A percentile compares a stretch with the other conserved stretches of the same genome.
Evolutionary conservation across 2,329 filamentous ascomycete species (phyloP).

Genomic region (Elsinoe arachidis): DNA sequence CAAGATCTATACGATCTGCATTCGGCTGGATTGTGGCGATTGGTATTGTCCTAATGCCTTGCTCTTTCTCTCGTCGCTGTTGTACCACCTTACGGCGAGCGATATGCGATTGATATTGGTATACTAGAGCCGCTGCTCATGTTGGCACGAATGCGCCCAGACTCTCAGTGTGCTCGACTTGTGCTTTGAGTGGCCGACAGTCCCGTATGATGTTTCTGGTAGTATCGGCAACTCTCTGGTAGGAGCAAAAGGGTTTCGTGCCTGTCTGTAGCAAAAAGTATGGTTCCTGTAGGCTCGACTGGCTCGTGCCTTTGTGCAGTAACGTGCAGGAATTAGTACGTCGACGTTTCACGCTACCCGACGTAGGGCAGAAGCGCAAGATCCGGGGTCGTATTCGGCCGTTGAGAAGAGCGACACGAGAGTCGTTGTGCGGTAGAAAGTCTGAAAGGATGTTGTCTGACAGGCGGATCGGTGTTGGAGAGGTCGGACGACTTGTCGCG

Average conservation of each 20-base stretch:
- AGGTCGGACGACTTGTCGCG: not conserved
- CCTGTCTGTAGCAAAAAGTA: not conserved
- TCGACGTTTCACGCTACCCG: conserved; percentile 9
- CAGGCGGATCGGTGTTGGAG: not conserved
- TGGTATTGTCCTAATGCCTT: not conserved
- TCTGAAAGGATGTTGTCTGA: not conserved
- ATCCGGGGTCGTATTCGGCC: conserved; percentile 1
- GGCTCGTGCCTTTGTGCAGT: conserved; percentile 5
- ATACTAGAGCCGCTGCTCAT: not conserved
- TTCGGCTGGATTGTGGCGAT: not conserved
- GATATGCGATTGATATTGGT: not conserved
- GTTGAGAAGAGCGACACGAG: not conserved
- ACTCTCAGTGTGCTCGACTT: not conserved
- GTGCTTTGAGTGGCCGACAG: not conserved
- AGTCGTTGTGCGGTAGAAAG: not conserved
- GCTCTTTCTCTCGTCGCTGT: not conserved
- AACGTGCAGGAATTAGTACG: conserved; percentile 4
- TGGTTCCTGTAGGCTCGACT: not conserved
- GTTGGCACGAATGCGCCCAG: conserved; percentile 2
- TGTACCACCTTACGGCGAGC: not conserved
- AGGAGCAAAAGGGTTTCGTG: not conserved
- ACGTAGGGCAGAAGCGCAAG: conserved; percentile 2
- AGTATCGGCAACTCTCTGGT: not conserved
- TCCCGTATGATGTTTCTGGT: not conserved
- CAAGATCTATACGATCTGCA: conserved; percentile 27